phyloP scores from a whole-genome alignment of 2,329 filamentous ascomycete genomes.

The Colletotrichum sp. region DNA sequence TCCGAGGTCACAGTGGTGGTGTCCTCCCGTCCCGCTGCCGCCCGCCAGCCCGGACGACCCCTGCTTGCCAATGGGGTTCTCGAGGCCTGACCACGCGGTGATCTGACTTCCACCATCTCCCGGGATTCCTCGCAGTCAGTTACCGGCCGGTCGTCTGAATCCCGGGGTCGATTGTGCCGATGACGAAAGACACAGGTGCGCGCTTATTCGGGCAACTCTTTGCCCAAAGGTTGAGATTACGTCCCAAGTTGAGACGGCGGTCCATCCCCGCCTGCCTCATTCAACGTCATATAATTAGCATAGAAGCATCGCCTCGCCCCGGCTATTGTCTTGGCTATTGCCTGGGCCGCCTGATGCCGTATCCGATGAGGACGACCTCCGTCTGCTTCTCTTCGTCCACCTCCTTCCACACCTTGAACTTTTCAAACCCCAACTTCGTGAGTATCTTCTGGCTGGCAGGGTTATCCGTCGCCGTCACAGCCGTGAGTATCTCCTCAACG shows the following conservation, averaged over 20 bases:
- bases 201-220: neutral
- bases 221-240: neutral
- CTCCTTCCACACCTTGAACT: constrained; percentile 45
- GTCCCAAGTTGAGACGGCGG: neutral
- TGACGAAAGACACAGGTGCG: neutral
- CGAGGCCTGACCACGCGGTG: neutral
- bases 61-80: neutral
- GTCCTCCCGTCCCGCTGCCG: neutral
- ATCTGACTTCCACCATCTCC: neutral
- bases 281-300: neutral
- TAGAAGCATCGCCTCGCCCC: neutral
- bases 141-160: neutral
- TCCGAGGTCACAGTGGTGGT: neutral
- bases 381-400: constrained; percentile 20
- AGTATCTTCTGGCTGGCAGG: constrained; percentile 60
- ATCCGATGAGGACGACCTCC: neutral
- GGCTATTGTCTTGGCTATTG: neutral
- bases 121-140: neutral
- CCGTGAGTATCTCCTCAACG: constrained; percentile 45
- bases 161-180: neutral
- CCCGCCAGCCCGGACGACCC: neutral
- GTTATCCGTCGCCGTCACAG: constrained; percentile 56
- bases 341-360: neutral
- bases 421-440: constrained; percentile 58
- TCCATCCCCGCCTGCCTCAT: neutral